Percentiles rank a stretch among this genome's conserved stretches.
Conservation (phyloP, 2,329 filamentous ascomycete genomes). For the Sphaerostilbella broomeana region DNA sequence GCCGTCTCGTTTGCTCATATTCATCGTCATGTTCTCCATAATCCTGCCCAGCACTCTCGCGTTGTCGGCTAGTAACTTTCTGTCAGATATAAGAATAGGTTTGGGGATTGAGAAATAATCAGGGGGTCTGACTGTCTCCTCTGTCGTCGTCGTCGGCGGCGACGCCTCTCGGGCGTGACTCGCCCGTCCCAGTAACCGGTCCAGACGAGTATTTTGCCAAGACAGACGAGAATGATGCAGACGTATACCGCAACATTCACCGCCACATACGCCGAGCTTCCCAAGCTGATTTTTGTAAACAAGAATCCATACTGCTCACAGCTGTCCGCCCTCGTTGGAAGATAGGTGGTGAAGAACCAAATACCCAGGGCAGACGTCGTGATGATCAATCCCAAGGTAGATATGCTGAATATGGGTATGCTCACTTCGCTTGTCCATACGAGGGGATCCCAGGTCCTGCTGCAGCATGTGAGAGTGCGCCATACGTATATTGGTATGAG, state of each 20-base stretch:
- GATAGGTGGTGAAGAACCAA: conserved; percentile 26
- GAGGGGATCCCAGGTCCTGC: conserved; percentile 26
- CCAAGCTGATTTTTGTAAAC: conserved; percentile 23
- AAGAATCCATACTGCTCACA: conserved; percentile 27
- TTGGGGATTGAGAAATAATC: too few species aligned
- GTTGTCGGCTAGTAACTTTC: conserved; percentile 12
- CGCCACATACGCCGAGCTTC: conserved; percentile 22
- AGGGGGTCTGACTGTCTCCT: conserved; percentile 4
- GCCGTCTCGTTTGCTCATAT: neutral
- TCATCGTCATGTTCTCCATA: too few species aligned
- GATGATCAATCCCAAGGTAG: conserved; percentile 22
- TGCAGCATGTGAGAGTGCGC: conserved; percentile 26
- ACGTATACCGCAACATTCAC: conserved; percentile 27
- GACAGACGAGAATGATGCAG: conserved; percentile 20
- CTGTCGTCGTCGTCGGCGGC: conserved; percentile 18
- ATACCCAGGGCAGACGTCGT: conserved; percentile 24
- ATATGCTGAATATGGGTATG: conserved; percentile 21
- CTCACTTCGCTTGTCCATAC: conserved; percentile 21
- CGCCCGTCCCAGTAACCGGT: conserved; percentile 1
- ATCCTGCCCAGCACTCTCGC: too few species aligned
- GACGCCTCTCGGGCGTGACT: conserved; percentile 4
- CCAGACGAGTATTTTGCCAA: conserved; percentile 9
- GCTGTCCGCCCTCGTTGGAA: conserved; percentile 17
- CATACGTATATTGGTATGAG: conserved; percentile 29
- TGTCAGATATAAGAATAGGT: conserved; percentile 7